These are phyloP conservation scores for Dendrobium chrysotoxum DNA, from an alignment of 106 monocot species.

Conservation along the genomic window DNA sequence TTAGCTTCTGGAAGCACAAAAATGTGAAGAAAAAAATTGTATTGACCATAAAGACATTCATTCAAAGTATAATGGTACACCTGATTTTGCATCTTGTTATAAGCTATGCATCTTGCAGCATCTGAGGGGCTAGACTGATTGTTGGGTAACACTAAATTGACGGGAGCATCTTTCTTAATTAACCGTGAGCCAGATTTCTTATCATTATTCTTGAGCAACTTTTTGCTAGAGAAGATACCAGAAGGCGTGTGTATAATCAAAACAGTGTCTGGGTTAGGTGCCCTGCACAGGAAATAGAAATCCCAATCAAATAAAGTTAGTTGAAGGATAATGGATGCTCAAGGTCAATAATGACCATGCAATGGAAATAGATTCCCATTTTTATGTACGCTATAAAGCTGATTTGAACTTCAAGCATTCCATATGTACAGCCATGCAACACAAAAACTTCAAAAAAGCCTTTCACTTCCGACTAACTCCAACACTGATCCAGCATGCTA, in stretches of 20 bases:
- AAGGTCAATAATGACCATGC: too few species aligned
- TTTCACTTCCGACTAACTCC: too few species aligned
- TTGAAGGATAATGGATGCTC: neutral
- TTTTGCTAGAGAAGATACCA: slow-evolving; percentile 76
- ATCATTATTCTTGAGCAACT: slow-evolving; percentile 46
- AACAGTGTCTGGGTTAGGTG: slow-evolving; percentile 81
- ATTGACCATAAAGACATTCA: neutral
- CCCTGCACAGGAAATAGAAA: slow-evolving; percentile 29
- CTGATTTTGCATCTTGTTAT: slow-evolving; percentile 38
- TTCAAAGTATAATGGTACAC: slow-evolving; percentile 14
- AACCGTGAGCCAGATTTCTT: slow-evolving; percentile 44
- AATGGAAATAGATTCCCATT: too few species aligned
- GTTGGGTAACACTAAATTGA: slow-evolving; percentile 11
- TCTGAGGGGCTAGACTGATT: slow-evolving; percentile 22
- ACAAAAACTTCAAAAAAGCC: too few species aligned
- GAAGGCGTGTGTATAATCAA: slow-evolving; percentile 66
- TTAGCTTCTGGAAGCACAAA: too few species aligned
- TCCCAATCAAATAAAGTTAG: neutral
- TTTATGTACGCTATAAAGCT: too few species aligned
- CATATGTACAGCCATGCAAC: too few species aligned
- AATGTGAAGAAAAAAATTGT: too few species aligned
- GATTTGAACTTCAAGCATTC: too few species aligned
- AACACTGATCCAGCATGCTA: too few species aligned
- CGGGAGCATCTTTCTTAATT: slow-evolving; percentile 37
- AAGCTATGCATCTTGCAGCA: slow-evolving; percentile 50